Evolutionary conservation across 148 eudicot genomes (phyloP).

Genomic region (Drosera capensis): DNA sequence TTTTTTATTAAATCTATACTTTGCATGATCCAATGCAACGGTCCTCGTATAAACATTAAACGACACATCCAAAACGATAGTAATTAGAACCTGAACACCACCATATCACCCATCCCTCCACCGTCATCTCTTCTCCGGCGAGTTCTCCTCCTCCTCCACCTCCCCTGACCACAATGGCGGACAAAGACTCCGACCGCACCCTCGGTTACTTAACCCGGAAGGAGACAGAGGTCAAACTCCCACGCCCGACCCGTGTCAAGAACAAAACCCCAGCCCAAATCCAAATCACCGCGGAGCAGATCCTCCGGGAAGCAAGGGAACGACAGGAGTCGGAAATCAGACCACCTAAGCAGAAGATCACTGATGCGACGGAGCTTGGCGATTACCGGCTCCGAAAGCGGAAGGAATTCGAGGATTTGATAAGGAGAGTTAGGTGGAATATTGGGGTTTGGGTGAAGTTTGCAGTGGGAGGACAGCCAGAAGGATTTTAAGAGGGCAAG

Average conservation of each 20-base stretch:
- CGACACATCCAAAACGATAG: too few relatives aligned
- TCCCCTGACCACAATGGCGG: too few relatives aligned
- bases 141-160: too few relatives aligned
- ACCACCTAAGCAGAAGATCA: slow-evolving; percentile 86
- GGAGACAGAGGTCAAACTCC: slow-evolving; percentile 75
- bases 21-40: too few relatives aligned
- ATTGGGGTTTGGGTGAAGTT: slow-evolving; percentile 75
- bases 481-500: slow-evolving; percentile 63
- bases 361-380: slow-evolving; percentile 62
- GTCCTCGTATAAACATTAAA: too few relatives aligned
- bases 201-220: slow-evolving; percentile 60
- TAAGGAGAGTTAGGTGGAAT: slow-evolving; percentile 70
- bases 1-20: too few relatives aligned
- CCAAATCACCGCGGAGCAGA: slow-evolving; percentile 94
- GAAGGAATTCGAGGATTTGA: slow-evolving; percentile 74
- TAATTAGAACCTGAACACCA: too few relatives aligned
- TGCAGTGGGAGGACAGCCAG: slow-evolving; percentile 97
- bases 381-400: slow-evolving; percentile 81
- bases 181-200: slow-evolving; percentile 45
- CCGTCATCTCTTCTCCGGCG: too few relatives aligned
- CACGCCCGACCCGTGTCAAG: slow-evolving; percentile 70
- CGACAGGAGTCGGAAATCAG: slow-evolving; percentile 92
- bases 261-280: slow-evolving; percentile 82
- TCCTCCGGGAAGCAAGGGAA: slow-evolving; percentile 78
- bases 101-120: too few relatives aligned